These are phyloP conservation scores for Kuraishia ogatae DNA, from an alignment of 805 yeast genomes.

Conservation along the genomic window DNA sequence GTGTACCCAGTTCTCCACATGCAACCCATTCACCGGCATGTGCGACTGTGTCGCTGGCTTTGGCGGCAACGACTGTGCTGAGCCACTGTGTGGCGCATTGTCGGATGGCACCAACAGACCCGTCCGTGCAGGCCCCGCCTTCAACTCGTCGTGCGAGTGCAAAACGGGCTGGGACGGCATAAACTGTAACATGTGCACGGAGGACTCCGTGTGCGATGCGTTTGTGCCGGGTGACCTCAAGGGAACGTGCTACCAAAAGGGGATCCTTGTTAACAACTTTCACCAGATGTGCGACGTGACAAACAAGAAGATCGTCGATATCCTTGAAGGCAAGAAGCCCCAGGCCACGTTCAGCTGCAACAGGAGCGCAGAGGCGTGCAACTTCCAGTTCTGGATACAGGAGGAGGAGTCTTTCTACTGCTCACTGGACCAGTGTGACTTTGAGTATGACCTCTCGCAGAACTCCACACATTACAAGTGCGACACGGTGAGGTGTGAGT, in stretches of 20 bases:
- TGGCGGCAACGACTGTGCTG: conserved; percentile 88
- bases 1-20: conserved; percentile 84
- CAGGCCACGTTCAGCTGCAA: conserved; percentile 91
- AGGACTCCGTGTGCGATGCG: conserved; percentile 69
- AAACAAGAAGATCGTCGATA: conserved; percentile 72
- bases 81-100: conserved; percentile 81
- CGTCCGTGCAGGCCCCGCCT: conserved; percentile 35
- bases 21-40: conserved; percentile 81
- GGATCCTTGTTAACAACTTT: conserved; percentile 69
- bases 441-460: conserved; percentile 47
- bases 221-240: conserved; percentile 76
- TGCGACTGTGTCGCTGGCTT: conserved; percentile 92
- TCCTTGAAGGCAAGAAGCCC: conserved; percentile 73
- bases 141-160: conserved; percentile 53
- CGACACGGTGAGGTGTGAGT: conserved; percentile 70
- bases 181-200: conserved; percentile 80
- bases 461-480: conserved; percentile 77
- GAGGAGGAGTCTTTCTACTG: conserved; percentile 86
- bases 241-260: conserved; percentile 87
- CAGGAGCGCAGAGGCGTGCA: conserved; percentile 53
- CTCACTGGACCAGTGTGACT: conserved; percentile 66
- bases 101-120: conserved; percentile 63
- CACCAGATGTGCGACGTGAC: conserved; percentile 96
- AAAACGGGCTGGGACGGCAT: conserved; percentile 88
- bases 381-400: conserved; percentile 96